Evolutionary conservation across 108 stramenopile genomes (phyloP).

Genomic region (Cyclostephanos tholiformis): DNA sequence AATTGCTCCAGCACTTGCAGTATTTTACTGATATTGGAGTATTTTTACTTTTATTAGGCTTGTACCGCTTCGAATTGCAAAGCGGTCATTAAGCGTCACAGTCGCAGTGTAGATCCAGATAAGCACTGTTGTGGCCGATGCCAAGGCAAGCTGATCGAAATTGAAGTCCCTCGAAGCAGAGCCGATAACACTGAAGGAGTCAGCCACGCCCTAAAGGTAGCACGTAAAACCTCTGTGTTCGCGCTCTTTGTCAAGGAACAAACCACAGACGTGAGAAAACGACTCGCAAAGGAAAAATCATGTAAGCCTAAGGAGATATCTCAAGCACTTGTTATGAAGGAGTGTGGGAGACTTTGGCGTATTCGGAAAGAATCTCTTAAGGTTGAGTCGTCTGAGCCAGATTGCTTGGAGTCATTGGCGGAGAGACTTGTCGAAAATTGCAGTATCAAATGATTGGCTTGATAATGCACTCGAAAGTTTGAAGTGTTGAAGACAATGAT

Average conservation of each 20-base stretch:
- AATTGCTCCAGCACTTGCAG: background rate
- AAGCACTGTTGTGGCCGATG: conserved; percentile 77
- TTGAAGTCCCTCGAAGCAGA: conserved; percentile 54
- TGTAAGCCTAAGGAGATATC: conserved; percentile 50
- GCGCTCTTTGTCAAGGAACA: conserved; percentile 73
- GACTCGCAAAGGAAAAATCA: conserved; percentile 35
- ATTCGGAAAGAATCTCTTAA: conserved; percentile 35
- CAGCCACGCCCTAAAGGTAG: conserved; percentile 55
- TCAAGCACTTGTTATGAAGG: conserved; percentile 80
- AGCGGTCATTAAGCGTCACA: conserved; percentile 67
- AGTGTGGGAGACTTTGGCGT: conserved; percentile 71
- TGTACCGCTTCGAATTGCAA: conserved; percentile 60
- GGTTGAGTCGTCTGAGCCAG: too few relatives aligned
- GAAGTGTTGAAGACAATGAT: too few relatives aligned
- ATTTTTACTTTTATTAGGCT: conserved; percentile 20
- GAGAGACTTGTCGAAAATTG: background rate
- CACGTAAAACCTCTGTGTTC: conserved; percentile 56
- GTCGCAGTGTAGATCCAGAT: conserved; percentile 60
- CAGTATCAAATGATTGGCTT: too few relatives aligned
- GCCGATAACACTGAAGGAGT: conserved; percentile 14
- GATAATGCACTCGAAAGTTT: too few relatives aligned
- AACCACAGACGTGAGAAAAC: conserved; percentile 51
- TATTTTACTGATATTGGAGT: background rate
- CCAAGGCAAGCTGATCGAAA: conserved; percentile 65
- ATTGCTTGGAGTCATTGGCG: background rate